Evolutionary conservation across 176 grass and related monocot species (phyloP).

Genomic region (Thinopyrum elongatum): DNA sequence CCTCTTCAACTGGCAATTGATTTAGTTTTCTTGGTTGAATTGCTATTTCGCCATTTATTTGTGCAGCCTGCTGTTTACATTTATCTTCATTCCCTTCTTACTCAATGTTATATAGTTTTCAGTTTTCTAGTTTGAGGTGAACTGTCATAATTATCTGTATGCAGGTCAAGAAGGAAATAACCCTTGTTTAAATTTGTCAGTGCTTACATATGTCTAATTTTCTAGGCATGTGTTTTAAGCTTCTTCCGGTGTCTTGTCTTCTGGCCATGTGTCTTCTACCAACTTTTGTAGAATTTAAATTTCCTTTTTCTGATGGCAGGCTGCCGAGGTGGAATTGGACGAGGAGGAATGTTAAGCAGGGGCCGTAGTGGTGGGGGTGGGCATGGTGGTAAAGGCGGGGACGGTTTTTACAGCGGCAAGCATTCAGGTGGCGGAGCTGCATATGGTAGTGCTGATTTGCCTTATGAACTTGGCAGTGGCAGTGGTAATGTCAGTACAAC

Average conservation of each 20-base stretch:
- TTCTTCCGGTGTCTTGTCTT: background rate
- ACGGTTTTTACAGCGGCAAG: slow-evolving; percentile 50
- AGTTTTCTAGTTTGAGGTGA: background rate
- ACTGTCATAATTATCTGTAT: background rate
- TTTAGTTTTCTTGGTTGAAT: background rate
- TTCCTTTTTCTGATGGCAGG: slow-evolving; percentile 50
- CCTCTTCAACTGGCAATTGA: background rate
- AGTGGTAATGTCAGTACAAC: slow-evolving; percentile 73
- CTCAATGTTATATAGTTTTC: background rate
- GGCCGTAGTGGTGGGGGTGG: slow-evolving; percentile 83
- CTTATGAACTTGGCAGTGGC: slow-evolving; percentile 97
- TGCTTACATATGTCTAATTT: background rate
- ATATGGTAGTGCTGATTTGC: slow-evolving; percentile 89
- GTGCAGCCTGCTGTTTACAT: background rate
- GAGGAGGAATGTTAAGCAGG: slow-evolving; percentile 56
- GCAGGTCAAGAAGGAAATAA: no score
- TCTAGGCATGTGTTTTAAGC: slow-evolving; percentile 1
- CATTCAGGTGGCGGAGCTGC: slow-evolving; percentile 56
- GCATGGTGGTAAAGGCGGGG: slow-evolving; percentile 91
- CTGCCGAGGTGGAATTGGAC: slow-evolving; percentile 85
- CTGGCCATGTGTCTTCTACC: background rate
- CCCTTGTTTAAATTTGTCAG: no score
- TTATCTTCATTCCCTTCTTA: background rate
- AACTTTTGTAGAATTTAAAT: slow-evolving; percentile 1
- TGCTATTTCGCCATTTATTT: background rate